Evolutionary conservation across 1,139 yeast species (phyloP).

Genomic region (Protomyces gravidus): DNA sequence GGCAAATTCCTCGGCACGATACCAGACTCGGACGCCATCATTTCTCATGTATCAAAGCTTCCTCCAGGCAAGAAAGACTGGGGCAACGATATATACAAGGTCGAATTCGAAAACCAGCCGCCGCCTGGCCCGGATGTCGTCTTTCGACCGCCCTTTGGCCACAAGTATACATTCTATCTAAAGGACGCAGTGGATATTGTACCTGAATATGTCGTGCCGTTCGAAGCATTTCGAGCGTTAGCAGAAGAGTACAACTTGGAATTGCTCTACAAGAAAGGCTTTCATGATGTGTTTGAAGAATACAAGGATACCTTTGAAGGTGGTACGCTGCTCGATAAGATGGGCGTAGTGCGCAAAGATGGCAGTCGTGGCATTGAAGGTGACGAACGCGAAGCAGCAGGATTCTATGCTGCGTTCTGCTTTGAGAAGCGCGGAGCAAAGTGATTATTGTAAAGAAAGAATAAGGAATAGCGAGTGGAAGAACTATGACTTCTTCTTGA

Average conservation of each 20-base stretch:
- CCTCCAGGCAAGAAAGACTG: slow-evolving; percentile 50
- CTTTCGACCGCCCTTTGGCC: slow-evolving; percentile 76
- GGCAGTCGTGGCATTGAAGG: slow-evolving; percentile 87
- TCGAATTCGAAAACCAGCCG: slow-evolving; percentile 62
- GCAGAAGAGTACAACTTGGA: slow-evolving; percentile 71
- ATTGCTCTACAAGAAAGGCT: slow-evolving; percentile 67
- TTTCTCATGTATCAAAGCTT: slow-evolving; percentile 55
- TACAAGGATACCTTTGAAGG: slow-evolving; percentile 61
- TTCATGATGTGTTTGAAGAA: slow-evolving; percentile 74
- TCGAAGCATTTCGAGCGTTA: slow-evolving; percentile 68
- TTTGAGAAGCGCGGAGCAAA: slow-evolving; percentile 51
- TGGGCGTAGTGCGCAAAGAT: slow-evolving; percentile 49
- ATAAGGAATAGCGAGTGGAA: background rate
- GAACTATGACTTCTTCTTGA: slow-evolving; percentile 36
- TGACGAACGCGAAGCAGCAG: slow-evolving; percentile 84
- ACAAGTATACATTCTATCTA: slow-evolving; percentile 71
- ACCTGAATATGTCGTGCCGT: slow-evolving; percentile 96
- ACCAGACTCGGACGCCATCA: slow-evolving; percentile 83
- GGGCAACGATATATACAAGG: slow-evolving; percentile 81
- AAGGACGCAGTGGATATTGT: slow-evolving; percentile 94
- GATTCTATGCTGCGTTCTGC: slow-evolving; percentile 74
- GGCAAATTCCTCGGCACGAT: slow-evolving; percentile 90
- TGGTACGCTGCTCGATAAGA: slow-evolving; percentile 55
- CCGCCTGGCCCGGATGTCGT: slow-evolving; percentile 64
- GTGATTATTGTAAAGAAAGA: background rate